phyloP scores from a whole-genome alignment of 2,329 filamentous ascomycete genomes.

The Fusarium sp. region DNA sequence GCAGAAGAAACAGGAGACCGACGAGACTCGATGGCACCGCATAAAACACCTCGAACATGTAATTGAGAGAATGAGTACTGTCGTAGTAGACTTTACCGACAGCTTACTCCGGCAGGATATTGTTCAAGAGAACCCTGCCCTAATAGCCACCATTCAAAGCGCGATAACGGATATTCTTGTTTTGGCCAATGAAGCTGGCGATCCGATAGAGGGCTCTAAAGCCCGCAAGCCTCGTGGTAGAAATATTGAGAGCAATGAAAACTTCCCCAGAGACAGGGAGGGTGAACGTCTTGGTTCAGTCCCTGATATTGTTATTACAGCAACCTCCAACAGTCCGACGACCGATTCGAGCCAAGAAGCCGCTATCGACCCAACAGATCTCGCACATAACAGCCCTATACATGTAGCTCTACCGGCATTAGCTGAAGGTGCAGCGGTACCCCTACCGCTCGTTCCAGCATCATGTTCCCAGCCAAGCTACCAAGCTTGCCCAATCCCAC shows the following conservation, averaged over 20 bases:
- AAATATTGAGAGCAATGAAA: background rate
- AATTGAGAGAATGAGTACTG: constrained; percentile 10
- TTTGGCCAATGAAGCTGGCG: constrained; percentile 3
- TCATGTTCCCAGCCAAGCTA: background rate
- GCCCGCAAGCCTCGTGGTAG: background rate
- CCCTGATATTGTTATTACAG: too few relatives aligned
- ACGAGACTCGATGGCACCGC: background rate
- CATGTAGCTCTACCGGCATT: background rate
- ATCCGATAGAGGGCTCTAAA: background rate
- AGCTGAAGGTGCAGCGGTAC: too few relatives aligned
- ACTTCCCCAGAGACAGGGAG: background rate
- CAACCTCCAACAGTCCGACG: too few relatives aligned
- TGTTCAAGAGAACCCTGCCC: background rate
- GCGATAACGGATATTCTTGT: background rate
- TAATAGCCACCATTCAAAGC: background rate
- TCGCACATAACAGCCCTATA: background rate
- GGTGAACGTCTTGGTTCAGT: background rate
- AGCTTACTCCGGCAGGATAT: background rate
- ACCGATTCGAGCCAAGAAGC: background rate
- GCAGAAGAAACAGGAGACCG: background rate
- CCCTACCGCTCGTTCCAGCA: background rate
- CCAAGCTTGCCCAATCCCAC: background rate
- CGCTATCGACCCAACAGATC: too few relatives aligned
- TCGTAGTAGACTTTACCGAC: background rate
- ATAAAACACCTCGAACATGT: constrained; percentile 1